Evolutionary conservation across 257 asterid genomes (phyloP), one percentile per base, ranked within the genome.

Genomic region (Forsythia suspensa): DNA sequence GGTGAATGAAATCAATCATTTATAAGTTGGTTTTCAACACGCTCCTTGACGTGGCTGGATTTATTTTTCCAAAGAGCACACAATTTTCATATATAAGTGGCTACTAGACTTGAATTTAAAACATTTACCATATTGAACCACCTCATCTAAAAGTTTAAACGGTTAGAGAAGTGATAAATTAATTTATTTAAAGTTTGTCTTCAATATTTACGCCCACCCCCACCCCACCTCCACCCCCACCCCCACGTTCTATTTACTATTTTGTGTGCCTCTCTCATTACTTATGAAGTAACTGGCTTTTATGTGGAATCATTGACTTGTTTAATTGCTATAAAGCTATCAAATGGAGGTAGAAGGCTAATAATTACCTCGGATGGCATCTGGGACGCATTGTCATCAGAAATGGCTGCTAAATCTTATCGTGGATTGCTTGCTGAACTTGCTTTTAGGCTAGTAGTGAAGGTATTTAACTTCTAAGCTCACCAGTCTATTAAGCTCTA

Each of bases 301-400:
- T 18, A 6, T 80, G 55, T 72, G 16, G 21, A 61, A 72, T 43
- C 24, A 5, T 69, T 79, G 75, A 82, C 75, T 71, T 4, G 36
- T 74, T 75, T 8, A n/a, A 48, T 29, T 76, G 21, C 74, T 67
- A 15, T 85, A 70, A 82, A 83, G 97, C 84, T 92, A 69, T 89
- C 96, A n/a, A 84, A 77, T 80, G 86, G 73, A 3, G 97, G 97
- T 6, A 97, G 97, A 74, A 85, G 97, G 81, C 92, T 94, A 74
- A 89, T 94, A 84, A 86, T 94, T 34, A 97, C 98, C 41, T 92
- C 98, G 4, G 96, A 92, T 82, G 98, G 97, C 71, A 85, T 94
- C 34, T 92, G 98, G 98, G 98, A 92, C 75, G 91, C 97, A 18
- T 42, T 92, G 70, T 81, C 97, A 69, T 92, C 97, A 20, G 97